Percentiles rank a stretch among this genome's conserved stretches.
Conservation (phyloP, 2,329 filamentous ascomycete species). For the Corynespora cassiicola region DNA sequence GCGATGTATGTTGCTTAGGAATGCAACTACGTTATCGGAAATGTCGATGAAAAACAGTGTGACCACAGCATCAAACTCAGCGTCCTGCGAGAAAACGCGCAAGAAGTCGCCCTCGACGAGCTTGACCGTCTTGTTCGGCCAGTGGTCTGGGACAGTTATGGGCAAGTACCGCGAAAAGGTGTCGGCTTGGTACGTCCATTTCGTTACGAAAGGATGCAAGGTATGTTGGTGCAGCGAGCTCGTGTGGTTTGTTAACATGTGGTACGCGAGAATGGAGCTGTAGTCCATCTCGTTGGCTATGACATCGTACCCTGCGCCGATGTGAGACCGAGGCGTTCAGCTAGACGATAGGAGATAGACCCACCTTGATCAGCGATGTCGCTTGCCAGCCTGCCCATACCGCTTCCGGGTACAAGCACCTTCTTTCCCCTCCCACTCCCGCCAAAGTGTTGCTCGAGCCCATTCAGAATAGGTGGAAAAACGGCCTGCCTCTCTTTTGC, state of each 20-base stretch:
- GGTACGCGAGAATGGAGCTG: slow-evolving; percentile 12
- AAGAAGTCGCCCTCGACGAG: slow-evolving; percentile 13
- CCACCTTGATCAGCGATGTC: slow-evolving; percentile 12
- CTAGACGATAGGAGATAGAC: slow-evolving; percentile 4
- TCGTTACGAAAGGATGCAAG: slow-evolving; percentile 10
- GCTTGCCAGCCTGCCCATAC: slow-evolving; percentile 14
- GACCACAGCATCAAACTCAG: slow-evolving; percentile 9
- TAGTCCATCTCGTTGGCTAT: slow-evolving; percentile 12
- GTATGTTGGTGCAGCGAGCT: slow-evolving; percentile 10
- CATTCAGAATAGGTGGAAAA: slow-evolving; percentile 11
- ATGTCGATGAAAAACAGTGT: slow-evolving; percentile 13
- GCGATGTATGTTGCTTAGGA: slow-evolving; percentile 13
- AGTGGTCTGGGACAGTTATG: slow-evolving; percentile 10
- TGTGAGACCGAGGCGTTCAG: slow-evolving; percentile 5
- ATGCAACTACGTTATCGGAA: slow-evolving; percentile 8
- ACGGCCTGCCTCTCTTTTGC: slow-evolving; percentile 11
- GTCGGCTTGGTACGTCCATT: slow-evolving; percentile 10
- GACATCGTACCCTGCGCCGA: slow-evolving; percentile 9
- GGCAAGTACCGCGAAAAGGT: slow-evolving; percentile 8
- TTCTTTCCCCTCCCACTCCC: slow-evolving; percentile 7
- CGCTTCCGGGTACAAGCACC: slow-evolving; percentile 12
- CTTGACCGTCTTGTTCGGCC: slow-evolving; percentile 12
- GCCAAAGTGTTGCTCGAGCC: slow-evolving; percentile 11
- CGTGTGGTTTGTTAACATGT: slow-evolving; percentile 11
- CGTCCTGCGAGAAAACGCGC: slow-evolving; percentile 7